A percentile compares a stretch with the other conserved stretches of the same genome.
Conservation (phyloP, 1,284 basidiomycete genomes). For the Stereum hirsutum region DNA sequence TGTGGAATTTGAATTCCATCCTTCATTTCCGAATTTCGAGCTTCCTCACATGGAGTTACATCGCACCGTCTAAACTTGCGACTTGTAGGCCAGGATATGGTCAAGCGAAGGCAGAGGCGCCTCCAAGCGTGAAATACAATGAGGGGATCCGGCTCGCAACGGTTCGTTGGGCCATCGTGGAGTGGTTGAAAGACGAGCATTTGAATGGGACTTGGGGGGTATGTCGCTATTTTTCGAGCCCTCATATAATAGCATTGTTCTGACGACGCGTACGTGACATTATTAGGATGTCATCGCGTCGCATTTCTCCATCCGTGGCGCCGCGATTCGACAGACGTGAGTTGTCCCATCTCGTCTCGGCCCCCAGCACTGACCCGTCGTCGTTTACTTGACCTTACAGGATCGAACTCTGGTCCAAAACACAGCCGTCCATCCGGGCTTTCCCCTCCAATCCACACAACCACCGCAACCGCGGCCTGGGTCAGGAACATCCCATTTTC, state of each 20-base stretch:
- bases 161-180: constrained; percentile 38
- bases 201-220: constrained; percentile 37
- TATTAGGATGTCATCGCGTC: constrained; percentile 38
- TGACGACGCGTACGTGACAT: too few species aligned
- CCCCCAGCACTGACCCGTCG: not conserved
- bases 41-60: too few species aligned
- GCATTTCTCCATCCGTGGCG: constrained; percentile 33
- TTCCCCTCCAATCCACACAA: constrained; percentile 11
- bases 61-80: too few species aligned
- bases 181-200: constrained; percentile 38
- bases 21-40: not conserved
- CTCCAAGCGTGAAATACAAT: constrained; percentile 35
- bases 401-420: constrained; percentile 28
- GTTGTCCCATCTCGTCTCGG: constrained; percentile 9
- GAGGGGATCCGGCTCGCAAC: constrained; percentile 30
- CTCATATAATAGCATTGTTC: not conserved
- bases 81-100: constrained; percentile 36
- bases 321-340: constrained; percentile 32
- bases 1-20: not conserved
- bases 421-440: constrained; percentile 19
- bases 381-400: too few species aligned
- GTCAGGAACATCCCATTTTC: too few species aligned
- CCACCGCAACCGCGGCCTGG: too few species aligned
- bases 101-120: constrained; percentile 24
- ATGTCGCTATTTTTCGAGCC: constrained; percentile 9